Evolutionary conservation across 2,329 filamentous ascomycete species (phyloP).

Genomic region (Alternaria sp.): DNA sequence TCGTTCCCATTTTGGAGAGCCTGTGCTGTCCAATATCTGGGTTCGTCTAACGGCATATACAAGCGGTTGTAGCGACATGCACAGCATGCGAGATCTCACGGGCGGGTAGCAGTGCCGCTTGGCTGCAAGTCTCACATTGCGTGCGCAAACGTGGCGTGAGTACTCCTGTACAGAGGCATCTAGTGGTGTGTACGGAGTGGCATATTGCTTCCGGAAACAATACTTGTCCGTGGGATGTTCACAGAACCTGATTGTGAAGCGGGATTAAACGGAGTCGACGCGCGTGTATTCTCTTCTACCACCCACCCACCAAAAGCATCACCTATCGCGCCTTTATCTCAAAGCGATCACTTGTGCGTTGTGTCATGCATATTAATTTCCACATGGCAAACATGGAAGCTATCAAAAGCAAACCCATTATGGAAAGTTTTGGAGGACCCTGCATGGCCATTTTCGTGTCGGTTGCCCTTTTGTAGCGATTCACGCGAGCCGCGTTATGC

Average conservation of each 20-base stretch:
- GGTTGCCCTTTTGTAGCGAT: background rate
- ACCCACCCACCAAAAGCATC: background rate
- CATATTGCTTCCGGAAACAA: background rate
- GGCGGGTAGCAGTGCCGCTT: background rate
- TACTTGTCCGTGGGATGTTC: background rate
- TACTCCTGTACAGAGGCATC: background rate
- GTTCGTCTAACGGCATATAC: conserved; percentile 2
- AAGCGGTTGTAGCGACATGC: conserved; percentile 9
- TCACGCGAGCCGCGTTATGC: conserved; percentile 10
- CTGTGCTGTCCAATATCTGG: conserved; percentile 2
- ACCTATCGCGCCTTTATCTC: conserved; percentile 1
- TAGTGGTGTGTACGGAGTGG: background rate
- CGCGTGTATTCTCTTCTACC: background rate
- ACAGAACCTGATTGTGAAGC: background rate
- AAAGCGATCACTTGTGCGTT: background rate
- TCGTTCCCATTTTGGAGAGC: background rate
- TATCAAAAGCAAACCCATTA: background rate
- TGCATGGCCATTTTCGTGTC: background rate
- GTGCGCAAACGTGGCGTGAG: conserved; percentile 3
- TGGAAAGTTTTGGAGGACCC: conserved; percentile 6
- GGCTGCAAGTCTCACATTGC: conserved; percentile 3
- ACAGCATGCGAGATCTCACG: conserved; percentile 9
- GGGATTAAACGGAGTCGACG: background rate
- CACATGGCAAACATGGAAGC: conserved; percentile 13
- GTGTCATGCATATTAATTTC: conserved; percentile 7